These are phyloP conservation scores for Cicer bijugum DNA, from an alignment of 306 rosid genomes.

Conservation along the genomic window DNA sequence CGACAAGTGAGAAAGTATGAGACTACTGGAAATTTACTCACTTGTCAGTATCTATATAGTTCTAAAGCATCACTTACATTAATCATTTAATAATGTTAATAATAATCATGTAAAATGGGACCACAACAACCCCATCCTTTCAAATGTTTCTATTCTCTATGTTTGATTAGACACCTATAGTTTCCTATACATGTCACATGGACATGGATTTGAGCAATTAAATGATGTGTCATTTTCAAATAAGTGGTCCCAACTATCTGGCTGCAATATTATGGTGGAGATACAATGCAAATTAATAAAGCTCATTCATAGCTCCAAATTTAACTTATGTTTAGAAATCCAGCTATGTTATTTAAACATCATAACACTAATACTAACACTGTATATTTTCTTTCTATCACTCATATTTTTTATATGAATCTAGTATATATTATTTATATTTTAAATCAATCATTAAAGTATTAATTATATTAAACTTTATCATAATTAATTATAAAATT, in stretches of 20 bases:
- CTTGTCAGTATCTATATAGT: slow-evolving; percentile 19
- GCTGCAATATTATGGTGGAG: slow-evolving; percentile 13
- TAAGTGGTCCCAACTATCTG: slow-evolving; percentile 50
- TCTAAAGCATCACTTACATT: not conserved
- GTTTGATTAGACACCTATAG: slow-evolving; percentile 40
- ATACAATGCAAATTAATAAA: slow-evolving; percentile 9
- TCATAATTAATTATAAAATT: no score
- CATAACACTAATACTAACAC: no score
- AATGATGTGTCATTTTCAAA: slow-evolving; percentile 49
- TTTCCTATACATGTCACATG: slow-evolving; percentile 36
- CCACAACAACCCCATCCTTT: slow-evolving; percentile 47
- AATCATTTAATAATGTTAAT: not conserved
- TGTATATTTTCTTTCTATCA: no score
- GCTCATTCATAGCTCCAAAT: slow-evolving; percentile 7
- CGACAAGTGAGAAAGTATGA: slow-evolving; percentile 45
- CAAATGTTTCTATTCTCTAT: slow-evolving; percentile 54
- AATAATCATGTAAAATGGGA: slow-evolving; percentile 47
- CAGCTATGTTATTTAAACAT: no score
- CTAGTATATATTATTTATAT: no score
- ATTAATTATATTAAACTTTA: not conserved
- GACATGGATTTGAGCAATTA: slow-evolving; percentile 30
- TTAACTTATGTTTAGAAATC: slow-evolving; percentile 22
- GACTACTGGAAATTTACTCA: slow-evolving; percentile 39
- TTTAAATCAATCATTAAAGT: no score
- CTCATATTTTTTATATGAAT: no score